Evolutionary conservation across 116 monocot species (phyloP), one percentile per base, ranked within the genome.

Genomic region (Trichopus zeylanicus): DNA sequence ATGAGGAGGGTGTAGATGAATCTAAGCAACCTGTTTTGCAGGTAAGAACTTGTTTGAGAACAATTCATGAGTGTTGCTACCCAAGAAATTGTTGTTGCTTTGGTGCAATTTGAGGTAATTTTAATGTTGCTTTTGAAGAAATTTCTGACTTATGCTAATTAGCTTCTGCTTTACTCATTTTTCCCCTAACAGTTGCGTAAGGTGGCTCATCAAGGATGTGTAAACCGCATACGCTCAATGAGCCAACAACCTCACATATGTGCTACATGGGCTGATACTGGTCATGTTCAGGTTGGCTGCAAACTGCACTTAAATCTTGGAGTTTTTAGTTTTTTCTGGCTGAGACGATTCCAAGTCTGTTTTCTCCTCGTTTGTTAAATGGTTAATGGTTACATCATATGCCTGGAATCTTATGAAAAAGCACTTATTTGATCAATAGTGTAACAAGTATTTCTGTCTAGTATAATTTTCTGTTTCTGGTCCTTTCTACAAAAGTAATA

Each of bases 171-270:
- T n/a, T n/a, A n/a, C n/a, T n/a, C n/a, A n/a, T n/a, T n/a, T n/a
- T n/a, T 67, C 0, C 60, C 1, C 20, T 71, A 28, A 57, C 70
- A 97, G 97, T 61, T 97, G 56, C 83, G 78, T 48, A 97, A 84
- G 67, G 81, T 97, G 53, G 81, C 87, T 63, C 97, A 97, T 73
- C 77, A 87, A 68, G 97, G 97, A 68, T 74, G 87, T 78, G 70
- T 97, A 63, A 91, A 97, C 57, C 87, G 97, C 10, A 82, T 84
- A 28, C 84, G 97, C 30, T 69, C 91, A 29, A 91, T 91, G 91
- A 59, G 69, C 4, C 91, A 97, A 66, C 79, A 66, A 27, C 87
- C 91, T 49, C 84, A 91, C 57, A 84, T 97, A 31, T 97, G 97
- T 71, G 90, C 87, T 30, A 68, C 91, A 42, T 97, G 97, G 97